Evolutionary conservation across 2,329 filamentous ascomycete genomes (phyloP).

Genomic region (Lachnellula hyalina): DNA sequence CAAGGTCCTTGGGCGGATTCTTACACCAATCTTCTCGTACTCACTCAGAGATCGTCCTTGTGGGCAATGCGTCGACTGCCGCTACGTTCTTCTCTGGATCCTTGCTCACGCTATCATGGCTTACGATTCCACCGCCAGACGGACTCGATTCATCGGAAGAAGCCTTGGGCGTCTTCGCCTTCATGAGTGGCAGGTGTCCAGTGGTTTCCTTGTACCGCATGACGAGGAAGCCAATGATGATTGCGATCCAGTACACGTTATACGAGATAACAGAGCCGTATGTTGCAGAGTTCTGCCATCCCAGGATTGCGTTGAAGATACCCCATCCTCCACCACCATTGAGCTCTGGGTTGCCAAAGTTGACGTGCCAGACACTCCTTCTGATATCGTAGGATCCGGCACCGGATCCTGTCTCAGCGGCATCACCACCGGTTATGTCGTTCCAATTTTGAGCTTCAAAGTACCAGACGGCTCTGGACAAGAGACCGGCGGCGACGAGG

Average conservation of each 20-base stretch:
- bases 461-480: conserved; percentile 71
- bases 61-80: conserved; percentile 4
- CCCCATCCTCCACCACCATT: conserved; percentile 78
- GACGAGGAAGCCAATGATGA: conserved; percentile 58
- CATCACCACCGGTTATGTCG: conserved; percentile 43
- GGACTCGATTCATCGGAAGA: background rate
- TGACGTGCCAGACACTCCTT: conserved; percentile 76
- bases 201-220: conserved; percentile 63
- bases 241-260: conserved; percentile 77
- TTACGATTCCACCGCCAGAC: conserved; percentile 2
- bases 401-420: conserved; percentile 57
- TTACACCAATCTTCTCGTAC: background rate
- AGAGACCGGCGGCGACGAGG: conserved; percentile 75
- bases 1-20: too few species aligned
- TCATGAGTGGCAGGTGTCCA: conserved; percentile 39
- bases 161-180: conserved; percentile 7
- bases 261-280: conserved; percentile 84
- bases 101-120: background rate
- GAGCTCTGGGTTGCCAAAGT: conserved; percentile 71
- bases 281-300: conserved; percentile 85
- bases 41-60: conserved; percentile 11
- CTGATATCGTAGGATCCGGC: conserved; percentile 76
- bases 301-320: conserved; percentile 79
- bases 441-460: conserved; percentile 66
- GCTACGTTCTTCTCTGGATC: conserved; percentile 4